phyloP scores from a whole-genome alignment of 2,329 filamentous ascomycete species.

The Pseudogymnoascus sp. region DNA sequence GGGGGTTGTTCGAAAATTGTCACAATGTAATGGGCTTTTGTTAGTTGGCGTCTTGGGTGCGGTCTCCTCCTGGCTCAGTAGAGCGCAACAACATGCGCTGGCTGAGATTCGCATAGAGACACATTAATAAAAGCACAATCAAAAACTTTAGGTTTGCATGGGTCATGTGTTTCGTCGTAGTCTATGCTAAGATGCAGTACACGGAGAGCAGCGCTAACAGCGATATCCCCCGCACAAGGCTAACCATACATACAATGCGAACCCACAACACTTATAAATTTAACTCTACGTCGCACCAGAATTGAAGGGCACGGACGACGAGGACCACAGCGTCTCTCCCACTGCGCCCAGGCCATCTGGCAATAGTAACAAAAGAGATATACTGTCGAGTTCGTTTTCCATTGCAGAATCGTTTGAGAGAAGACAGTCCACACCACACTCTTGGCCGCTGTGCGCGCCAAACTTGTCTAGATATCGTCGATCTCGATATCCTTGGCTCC shows the following conservation, averaged over 20 bases:
- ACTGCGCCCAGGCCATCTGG: conserved; percentile 25
- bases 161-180: conserved; percentile 9
- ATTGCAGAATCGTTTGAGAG: conserved; percentile 47
- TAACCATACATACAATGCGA: neutral
- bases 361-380: conserved; percentile 24
- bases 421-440: conserved; percentile 49
- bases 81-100: neutral
- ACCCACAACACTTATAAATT: neutral
- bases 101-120: conserved; percentile 4
- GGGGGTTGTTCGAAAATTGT: neutral
- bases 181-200: conserved; percentile 10
- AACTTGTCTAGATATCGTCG: conserved; percentile 72
- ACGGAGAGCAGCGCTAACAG: conserved; percentile 1
- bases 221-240: neutral
- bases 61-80: neutral
- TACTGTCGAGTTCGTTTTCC: conserved; percentile 30
- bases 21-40: neutral
- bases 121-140: conserved; percentile 9
- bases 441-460: neutral
- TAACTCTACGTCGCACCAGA: neutral
- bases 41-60: neutral
- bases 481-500: conserved; percentile 82
- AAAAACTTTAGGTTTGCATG: neutral
- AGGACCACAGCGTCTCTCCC: conserved; percentile 45
- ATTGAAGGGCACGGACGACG: conserved; percentile 21